Base-by-base conservation (phyloP, 352 stramenopile genomes). In the Pythium vanterpoolii region DNA sequence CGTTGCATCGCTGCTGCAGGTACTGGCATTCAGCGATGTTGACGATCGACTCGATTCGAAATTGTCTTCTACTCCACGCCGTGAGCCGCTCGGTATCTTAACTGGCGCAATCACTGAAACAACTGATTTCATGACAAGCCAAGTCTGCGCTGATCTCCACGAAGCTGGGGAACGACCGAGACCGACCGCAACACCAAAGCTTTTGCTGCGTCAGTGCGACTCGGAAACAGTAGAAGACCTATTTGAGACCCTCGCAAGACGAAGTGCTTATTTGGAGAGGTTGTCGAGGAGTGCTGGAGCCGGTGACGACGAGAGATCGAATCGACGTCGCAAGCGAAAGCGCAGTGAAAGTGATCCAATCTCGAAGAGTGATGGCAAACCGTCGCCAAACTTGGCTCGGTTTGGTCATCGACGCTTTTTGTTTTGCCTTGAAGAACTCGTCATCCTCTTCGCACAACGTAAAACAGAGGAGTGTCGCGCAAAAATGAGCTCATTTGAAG, bases 351-450 rank as follows among this genome's bases (percentile, higher is more conserved):
- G 49, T 33, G 38, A 62, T n/a, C 33, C 36, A 13, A 33, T 54
- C 7, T 11, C 49, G 2, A 24, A 26, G 7, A 24, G 43, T 21
- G 31, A 59, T 55, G 5, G 8, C 0, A 69, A 65, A 18, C 62
- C 62, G 40, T 55, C 68, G 1, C 40, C 52, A 14, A 87, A 73
- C 54, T 60, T 93, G 19, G 50, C 73, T 44, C 77, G 83, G 11
- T 91, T 93, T 53, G 52, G 70, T 43, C 83, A 93, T 36, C 83
- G 83, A 2, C 76, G 83, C 4, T 93, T 93, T 58, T 71, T 93
- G 13, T 91, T 84, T 31, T 91, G 83, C 48, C 67, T 93, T 0
- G 83, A 90, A 57, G 79, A 87, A 39, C 73, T 93, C 26, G 63
- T 93, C 11, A 59, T 93, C 3, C 68, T 87, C 5, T 93, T 93